Base-by-base conservation (phyloP, 2,329 filamentous ascomycete genomes). In the Cladosporium sp. region DNA sequence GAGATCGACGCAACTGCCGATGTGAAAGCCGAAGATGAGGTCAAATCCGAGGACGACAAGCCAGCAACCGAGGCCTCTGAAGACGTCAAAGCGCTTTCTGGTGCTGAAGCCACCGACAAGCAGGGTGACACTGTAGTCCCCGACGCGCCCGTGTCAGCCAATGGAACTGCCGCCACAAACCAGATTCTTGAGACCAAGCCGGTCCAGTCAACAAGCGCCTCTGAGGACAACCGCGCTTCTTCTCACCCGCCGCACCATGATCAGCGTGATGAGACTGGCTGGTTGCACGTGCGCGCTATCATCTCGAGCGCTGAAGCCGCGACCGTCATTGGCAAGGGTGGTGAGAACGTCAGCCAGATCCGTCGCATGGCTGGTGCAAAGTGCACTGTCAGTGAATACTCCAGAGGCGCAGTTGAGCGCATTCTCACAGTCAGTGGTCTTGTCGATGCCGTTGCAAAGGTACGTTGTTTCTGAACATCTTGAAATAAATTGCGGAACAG, bases 351-450 rank as follows among this genome's bases (percentile, higher is more conserved):
- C 48, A 96, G 92, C 65, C 91, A 96, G 77, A 97, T 99, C 71
- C 87, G 94, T 65, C 91, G 90, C 73, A 82, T 96, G 77, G 97
- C 94, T 53, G 92, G 91, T 68, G 94, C 94, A 65, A 97, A 97
- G 78, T 99, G 94, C 80, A 99, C 94, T 48, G 94, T 99, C 66
- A 97, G 92, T 78, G 94, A 99, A 76, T 99, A 97, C 71, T 90
- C 95, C 66, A 91, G 96, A 71, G 94, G 94, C 64, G 94, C 94
- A 56, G 92, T 97, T 34, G 94, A 99, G 80, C 90, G 94, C 72
- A 97, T 99, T 70, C 81, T 99, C 69, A 99, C 94, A 32, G 94
- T 99, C 61, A 97, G 93, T 75, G 94, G 94, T 62, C 88, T 91
- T 64, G 93, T 97, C 65, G 94, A 99, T 77, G 93, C 93, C 66